Evolutionary conservation across 1,284 basidiomycete species (phyloP).

Genomic region (Amylostereum areolatum): DNA sequence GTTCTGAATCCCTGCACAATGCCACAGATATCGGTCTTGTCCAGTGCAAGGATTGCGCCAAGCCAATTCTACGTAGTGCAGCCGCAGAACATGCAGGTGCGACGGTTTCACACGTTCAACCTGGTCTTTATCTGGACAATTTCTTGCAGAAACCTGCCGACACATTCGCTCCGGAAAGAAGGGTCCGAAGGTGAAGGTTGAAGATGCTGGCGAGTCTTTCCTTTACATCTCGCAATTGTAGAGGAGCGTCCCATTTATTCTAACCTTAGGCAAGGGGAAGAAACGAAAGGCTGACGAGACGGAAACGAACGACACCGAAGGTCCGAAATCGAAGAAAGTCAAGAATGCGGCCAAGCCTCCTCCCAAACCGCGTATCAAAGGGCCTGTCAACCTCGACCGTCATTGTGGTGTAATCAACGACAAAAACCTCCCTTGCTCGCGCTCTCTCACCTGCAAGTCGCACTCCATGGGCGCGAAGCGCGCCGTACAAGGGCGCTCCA

Average conservation of each 20-base stretch:
- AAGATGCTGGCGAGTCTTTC: conserved; percentile 5
- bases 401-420: conserved; percentile 99
- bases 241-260: neutral
- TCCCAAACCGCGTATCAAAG: conserved; percentile 68
- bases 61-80: conserved; percentile 72
- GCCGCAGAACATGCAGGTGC: conserved; percentile 71
- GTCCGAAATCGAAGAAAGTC: conserved; percentile 66
- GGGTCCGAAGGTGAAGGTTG: conserved; percentile 45
- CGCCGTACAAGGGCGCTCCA: conserved; percentile 82
- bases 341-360: conserved; percentile 51
- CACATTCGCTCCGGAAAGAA: conserved; percentile 57
- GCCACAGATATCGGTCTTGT: conserved; percentile 63
- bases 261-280: conserved; percentile 36
- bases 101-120: conserved; percentile 15
- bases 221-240: conserved; percentile 7
- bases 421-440: conserved; percentile 90
- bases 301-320: conserved; percentile 43
- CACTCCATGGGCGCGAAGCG: conserved; percentile 98
- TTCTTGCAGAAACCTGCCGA: conserved; percentile 49
- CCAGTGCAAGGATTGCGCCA: conserved; percentile 73
- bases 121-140: neutral
- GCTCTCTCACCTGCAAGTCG: conserved; percentile 96
- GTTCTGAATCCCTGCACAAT: conserved; percentile 55
- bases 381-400: conserved; percentile 85
- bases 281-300: conserved; percentile 67